A percentile compares a stretch with the other conserved stretches of the same genome.
These are phyloP conservation scores for Penicillium mononematosum DNA, from an alignment of 495 filamentous ascomycete species.

Conservation along the genomic window DNA sequence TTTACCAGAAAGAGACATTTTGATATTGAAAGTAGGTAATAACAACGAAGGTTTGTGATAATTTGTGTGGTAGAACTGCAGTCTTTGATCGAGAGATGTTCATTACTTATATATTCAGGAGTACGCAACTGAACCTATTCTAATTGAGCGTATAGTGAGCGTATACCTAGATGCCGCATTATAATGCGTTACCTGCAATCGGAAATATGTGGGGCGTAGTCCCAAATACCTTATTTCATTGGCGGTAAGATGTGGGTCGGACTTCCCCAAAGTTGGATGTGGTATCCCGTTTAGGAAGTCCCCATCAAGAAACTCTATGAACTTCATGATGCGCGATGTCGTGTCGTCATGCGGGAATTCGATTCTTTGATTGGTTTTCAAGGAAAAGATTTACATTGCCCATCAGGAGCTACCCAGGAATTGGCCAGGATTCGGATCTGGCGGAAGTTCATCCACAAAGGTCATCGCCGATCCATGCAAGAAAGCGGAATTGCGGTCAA, in stretches of 20 bases:
- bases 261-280: neutral
- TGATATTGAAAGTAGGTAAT: too few species aligned
- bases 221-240: neutral
- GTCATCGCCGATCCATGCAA: slow-evolving; percentile 25
- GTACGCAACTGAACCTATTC: too few species aligned
- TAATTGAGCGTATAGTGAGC: too few species aligned
- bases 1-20: slow-evolving; percentile 42
- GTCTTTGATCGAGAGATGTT: too few species aligned
- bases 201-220: neutral
- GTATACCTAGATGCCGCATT: neutral
- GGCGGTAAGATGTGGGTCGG: neutral
- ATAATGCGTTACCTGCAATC: slow-evolving; percentile 9
- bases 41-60: too few species aligned
- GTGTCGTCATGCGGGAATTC: too few species aligned
- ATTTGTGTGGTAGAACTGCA: too few species aligned
- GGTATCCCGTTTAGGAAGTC: slow-evolving; percentile 14
- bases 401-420: slow-evolving; percentile 29
- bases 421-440: slow-evolving; percentile 32
- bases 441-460: slow-evolving; percentile 13
- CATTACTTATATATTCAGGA: too few species aligned
- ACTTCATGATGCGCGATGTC: too few species aligned
- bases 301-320: too few species aligned
- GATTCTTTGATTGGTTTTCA: too few species aligned
- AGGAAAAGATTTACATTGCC: too few species aligned
- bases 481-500: slow-evolving; percentile 44